Evolutionary conservation across 73 alveolate species (phyloP).

Genomic region (Paramecium tetraurelia): DNA sequence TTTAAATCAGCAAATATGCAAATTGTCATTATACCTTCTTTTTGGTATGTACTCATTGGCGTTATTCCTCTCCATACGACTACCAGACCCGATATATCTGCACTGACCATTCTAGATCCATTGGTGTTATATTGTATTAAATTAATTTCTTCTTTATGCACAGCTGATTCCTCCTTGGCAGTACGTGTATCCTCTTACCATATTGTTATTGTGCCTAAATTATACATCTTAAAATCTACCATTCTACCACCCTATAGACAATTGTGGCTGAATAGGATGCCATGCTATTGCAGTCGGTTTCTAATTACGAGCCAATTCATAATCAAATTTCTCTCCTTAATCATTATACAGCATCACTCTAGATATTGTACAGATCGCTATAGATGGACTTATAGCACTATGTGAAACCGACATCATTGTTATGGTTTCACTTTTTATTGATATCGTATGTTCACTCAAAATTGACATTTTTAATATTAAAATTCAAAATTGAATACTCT

Average conservation of each 20-base stretch:
- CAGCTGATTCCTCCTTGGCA: slow-evolving; percentile 90
- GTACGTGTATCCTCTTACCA: slow-evolving; percentile 94
- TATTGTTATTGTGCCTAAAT: slow-evolving; percentile 73
- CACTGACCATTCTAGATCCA: slow-evolving; percentile 97
- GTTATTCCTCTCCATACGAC: slow-evolving; percentile 96
- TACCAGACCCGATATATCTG: slow-evolving; percentile 93
- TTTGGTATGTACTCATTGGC: slow-evolving; percentile 78
- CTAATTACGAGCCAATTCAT: slow-evolving; percentile 80
- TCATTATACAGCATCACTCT: slow-evolving; percentile 78
- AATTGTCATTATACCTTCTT: slow-evolving; percentile 78
- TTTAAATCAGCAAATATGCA: slow-evolving; percentile 72
- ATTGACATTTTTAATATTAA: not conserved
- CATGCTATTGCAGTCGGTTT: slow-evolving; percentile 83
- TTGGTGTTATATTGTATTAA: slow-evolving; percentile 83
- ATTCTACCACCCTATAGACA: slow-evolving; percentile 93
- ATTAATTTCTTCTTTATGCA: slow-evolving; percentile 88
- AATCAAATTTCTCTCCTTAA: slow-evolving; percentile 82
- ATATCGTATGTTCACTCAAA: not conserved
- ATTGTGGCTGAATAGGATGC: slow-evolving; percentile 93
- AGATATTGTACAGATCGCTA: slow-evolving; percentile 43
- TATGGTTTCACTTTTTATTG: not conserved
- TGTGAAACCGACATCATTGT: slow-evolving; percentile 57
- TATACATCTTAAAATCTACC: slow-evolving; percentile 60
- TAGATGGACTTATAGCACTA: slow-evolving; percentile 46
- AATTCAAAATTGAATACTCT: not conserved